Base-by-base conservation (phyloP, 192 early-diverging fungal species). In the Coemansia sp. region DNA sequence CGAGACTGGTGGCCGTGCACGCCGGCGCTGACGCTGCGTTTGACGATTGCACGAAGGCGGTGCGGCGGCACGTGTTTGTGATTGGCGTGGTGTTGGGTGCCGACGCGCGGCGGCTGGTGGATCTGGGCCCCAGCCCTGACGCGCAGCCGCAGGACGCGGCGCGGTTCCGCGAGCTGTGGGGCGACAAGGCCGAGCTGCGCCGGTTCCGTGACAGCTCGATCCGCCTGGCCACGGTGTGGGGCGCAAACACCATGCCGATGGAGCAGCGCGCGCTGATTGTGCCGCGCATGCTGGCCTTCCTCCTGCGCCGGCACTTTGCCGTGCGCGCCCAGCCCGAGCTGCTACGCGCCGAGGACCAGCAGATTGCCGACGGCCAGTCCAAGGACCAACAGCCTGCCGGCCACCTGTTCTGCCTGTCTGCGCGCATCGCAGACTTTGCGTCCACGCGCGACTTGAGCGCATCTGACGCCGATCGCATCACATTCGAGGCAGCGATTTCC, bases 121-220 rank as follows among this genome's bases (percentile, higher is more conserved):
- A 94, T 64, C 80, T 89, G 65, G 97, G 97, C 0, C 97, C 97
- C 10, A 71, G 67, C 30, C 82, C 87, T 31, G 87, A 90, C 14
- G 88, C 91, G 28, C 84, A 94, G 46, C 75, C 72, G 27, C 81
- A 82, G 21, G 86, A 78, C 10, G 81, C 85, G 5, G 78, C 78
- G 9, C 83, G 73, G 18, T 97, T 95, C 82, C 80, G 86, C 8
- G 65, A 77, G 23, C 77, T 94, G 29, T 99, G 97, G 97, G 97
- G 97, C n/a, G 83, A 78, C 32, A 88, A 87, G 30, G 84, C 92
- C 4, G 95, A 96, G 64, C 68, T 95, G 50, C 88, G 97, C 28
- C 88, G 97, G 14, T 99, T 97, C 85, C 89, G 93, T 65, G 93
- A 99, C 64, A 94, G 93, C 19, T 85, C 85, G 47, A 97, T 99